Percentiles rank a stretch among this genome's conserved stretches.
phyloP scores from a whole-genome alignment of 2,329 filamentous ascomycete genomes.

The Colletotrichum euphorbiae region DNA sequence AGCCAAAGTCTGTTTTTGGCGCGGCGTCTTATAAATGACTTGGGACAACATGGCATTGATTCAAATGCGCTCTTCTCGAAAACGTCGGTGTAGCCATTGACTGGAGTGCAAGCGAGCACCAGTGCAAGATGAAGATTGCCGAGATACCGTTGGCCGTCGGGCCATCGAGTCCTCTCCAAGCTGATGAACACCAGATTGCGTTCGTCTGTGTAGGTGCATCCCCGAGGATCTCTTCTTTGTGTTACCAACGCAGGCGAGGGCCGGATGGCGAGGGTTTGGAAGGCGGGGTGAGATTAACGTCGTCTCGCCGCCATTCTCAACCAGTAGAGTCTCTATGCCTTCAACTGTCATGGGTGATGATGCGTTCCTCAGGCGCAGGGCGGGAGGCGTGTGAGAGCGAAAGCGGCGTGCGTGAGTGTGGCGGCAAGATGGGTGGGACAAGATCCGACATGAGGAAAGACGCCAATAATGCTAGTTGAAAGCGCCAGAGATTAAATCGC shows the following conservation, averaged over 20 bases:
- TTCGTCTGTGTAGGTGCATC: not conserved
- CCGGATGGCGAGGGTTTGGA: not conserved
- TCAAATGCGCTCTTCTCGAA: slow-evolving; percentile 18
- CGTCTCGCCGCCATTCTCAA: not conserved
- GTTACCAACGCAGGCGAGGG: slow-evolving; percentile 4
- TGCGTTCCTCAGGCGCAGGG: not conserved
- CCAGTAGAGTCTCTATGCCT: not conserved
- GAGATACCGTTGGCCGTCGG: not conserved
- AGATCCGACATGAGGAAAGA: slow-evolving; percentile 2
- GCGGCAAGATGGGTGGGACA: slow-evolving; percentile 26
- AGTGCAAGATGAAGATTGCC: not conserved
- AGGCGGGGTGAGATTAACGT: not conserved
- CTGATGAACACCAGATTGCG: not conserved
- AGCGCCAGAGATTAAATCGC: slow-evolving; percentile 1
- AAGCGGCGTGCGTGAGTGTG: not conserved
- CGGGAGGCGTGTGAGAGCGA: slow-evolving; percentile 5
- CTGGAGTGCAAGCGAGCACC: not conserved
- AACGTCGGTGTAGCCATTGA: slow-evolving; percentile 27
- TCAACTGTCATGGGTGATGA: not conserved
- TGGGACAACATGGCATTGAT: slow-evolving; percentile 15
- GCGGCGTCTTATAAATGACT: slow-evolving; percentile 1
- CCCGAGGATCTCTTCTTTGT: not conserved
- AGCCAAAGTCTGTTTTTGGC: slow-evolving; percentile 5
- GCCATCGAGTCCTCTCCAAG: not conserved
- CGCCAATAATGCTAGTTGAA: not conserved